Base-by-base conservation (phyloP, 2,329 filamentous ascomycete genomes). In the Cladosporium colombiae region DNA sequence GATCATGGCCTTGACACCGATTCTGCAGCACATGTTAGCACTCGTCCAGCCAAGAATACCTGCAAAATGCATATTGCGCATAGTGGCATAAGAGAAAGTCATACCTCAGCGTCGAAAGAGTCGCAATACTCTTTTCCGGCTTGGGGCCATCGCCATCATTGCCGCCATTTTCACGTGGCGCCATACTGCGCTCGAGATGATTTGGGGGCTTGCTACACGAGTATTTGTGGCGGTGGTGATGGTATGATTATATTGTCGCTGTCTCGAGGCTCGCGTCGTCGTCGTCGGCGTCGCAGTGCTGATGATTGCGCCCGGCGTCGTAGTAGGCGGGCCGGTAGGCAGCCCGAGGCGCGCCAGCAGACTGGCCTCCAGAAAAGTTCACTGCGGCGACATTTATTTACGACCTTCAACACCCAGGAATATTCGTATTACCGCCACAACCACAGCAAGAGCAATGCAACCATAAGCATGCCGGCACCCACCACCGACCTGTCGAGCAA, bases 61-160 rank as follows among this genome's bases (percentile, higher is more conserved):
- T 33, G 31, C 55, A 40, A 11, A 13, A 33, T 35, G 55, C 29
- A 53, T 40, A 7, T 53, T 21, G 21, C 70, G 27, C 3, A 14
- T 55, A 29, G 73, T 10, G 40, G n/a, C 25, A 50, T 37, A 2
- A 33, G 21, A 14, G 71, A 6, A 16, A 29, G 25, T 81, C 87
- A 74, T 83, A 91, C 90, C 87, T 86, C 72, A 98, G 84, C 33
- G 93, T 94, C 72, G 92, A 90, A 68, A 95, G 82, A 40, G 93
- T 97, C 71, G 93, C 93, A 75, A 89, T 89, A 65, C 93, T 90
- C 76, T 89, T 96, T 78, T 94, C 86, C 35, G 87, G 82, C 62
- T 86, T 85, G 62, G 65, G 67, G 46, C 76, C 75, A 10, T 75
- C 74, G 37, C 66, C 69, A 55, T 72, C 72, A 44, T 70, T 70